Base-by-base conservation (phyloP, 129 eudicot species). In the Saposhnikovia divaricata region DNA sequence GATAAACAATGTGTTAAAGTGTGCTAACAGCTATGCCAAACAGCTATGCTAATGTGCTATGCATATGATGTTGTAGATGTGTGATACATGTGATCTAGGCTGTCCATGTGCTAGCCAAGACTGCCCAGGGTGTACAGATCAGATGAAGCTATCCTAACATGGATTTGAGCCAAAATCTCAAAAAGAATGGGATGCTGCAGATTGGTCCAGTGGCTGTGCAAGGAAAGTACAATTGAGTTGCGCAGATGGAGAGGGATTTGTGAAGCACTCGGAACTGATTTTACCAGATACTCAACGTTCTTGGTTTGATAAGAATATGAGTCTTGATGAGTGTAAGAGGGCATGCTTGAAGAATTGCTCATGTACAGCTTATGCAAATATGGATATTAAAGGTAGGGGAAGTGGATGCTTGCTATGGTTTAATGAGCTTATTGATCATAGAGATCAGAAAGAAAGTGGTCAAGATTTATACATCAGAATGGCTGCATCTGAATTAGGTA, bases 321-420 rank as follows among this genome's bases (percentile, higher is more conserved):
- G 57, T 23, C 79, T 86, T 3, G 77, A 10, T 14, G 87, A 92
- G 25, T 92, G 97, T 47, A 71, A 83, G 84, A 19, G 1, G 25
- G 75, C 39, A 21, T 89, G 97, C 86, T 77, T 71, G 80, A 84
- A 38, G 48, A 84, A 89, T 39, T 88, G 95, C 76, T 80, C 87
- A 2, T 91, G 97, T 75, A 39, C 75, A 8, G 93, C 89, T 23
- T 91, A 86, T 65, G 79, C 92, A 25, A 84, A 82, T 76, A 57
- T 76, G 11, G 83, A 85, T 79, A 53, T 84, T 28, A 79, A 83
- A 12, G 80, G 79, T 6, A 75, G 85, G 0, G 93, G 96, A n/a
- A 80, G 83, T 23, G 93, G 97, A 55, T 92, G 95, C 80, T 83
- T 89, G 84, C 73, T 81, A 10, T 91, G 93, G 94, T 86, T 78